A percentile compares a stretch with the other conserved stretches of the same genome.
These are phyloP conservation scores for Polyporus arcularius DNA, from an alignment of 768 basidiomycete species.

Conservation along the genomic window DNA sequence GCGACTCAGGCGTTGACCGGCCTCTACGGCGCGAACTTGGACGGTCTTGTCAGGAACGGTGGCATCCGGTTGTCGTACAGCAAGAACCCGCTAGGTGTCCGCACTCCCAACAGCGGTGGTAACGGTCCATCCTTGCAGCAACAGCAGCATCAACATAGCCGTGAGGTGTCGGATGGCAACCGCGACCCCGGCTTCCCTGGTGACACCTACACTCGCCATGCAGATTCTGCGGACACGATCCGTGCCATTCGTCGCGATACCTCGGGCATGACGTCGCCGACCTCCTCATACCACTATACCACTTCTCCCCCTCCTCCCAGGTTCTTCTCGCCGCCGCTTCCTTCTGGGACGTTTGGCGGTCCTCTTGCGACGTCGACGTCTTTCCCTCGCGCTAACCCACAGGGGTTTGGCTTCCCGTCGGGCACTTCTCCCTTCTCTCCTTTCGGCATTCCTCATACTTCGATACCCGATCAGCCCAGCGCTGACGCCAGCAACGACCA, in stretches of 20 bases:
- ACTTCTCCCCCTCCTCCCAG: slow-evolving; percentile 38
- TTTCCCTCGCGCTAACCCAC: slow-evolving; percentile 28
- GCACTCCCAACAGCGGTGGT: slow-evolving; percentile 63
- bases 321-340: slow-evolving; percentile 38
- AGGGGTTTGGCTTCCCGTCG: slow-evolving; percentile 27
- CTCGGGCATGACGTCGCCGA: slow-evolving; percentile 34
- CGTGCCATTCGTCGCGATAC: slow-evolving; percentile 28
- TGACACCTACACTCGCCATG: slow-evolving; percentile 18
- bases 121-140: slow-evolving; percentile 17
- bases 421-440: slow-evolving; percentile 34
- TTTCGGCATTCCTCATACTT: slow-evolving; percentile 37
- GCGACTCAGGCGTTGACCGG: slow-evolving; percentile 89
- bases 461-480: slow-evolving; percentile 34
- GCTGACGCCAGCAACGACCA: slow-evolving; percentile 31
- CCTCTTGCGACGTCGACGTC: slow-evolving; percentile 21
- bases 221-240: slow-evolving; percentile 25
- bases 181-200: slow-evolving; percentile 6
- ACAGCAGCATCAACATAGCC: slow-evolving; percentile 25
- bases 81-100: slow-evolving; percentile 96
- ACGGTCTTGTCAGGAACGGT: slow-evolving; percentile 89
- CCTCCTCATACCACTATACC: slow-evolving; percentile 35
- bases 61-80: slow-evolving; percentile 97
- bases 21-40: slow-evolving; percentile 88
- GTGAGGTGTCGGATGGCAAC: slow-evolving; percentile 5
- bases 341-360: slow-evolving; percentile 20